Evolutionary conservation across 257 asterid genomes (phyloP).

Genomic region (Echium plantagineum): DNA sequence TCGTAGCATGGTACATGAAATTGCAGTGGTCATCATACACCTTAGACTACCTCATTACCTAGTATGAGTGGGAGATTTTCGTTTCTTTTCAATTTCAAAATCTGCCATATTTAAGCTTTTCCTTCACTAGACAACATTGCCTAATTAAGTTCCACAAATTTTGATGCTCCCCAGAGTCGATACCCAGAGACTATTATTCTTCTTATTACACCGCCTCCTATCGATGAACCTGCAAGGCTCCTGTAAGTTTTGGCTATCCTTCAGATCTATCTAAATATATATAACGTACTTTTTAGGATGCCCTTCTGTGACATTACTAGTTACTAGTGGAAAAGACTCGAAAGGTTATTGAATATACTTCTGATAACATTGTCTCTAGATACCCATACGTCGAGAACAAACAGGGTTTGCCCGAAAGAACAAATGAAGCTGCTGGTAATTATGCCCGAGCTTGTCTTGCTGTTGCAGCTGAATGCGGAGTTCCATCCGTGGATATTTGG

Average conservation of each 20-base stretch:
- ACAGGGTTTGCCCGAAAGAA: constrained; percentile 63
- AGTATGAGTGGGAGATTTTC: too few relatives aligned
- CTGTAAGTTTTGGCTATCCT: constrained; percentile 25
- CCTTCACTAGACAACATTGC: background rate
- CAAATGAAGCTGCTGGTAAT: constrained; percentile 61
- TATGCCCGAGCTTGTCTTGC: constrained; percentile 66
- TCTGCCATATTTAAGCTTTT: too few relatives aligned
- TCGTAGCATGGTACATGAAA: too few relatives aligned
- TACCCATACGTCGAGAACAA: constrained; percentile 31
- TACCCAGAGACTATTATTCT: constrained; percentile 61
- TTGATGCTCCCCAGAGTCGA: constrained; percentile 35
- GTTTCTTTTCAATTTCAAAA: too few relatives aligned
- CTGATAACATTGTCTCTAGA: constrained; percentile 18
- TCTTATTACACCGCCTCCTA: constrained; percentile 80
- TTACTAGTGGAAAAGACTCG: background rate
- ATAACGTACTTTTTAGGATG: background rate
- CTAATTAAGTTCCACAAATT: background rate
- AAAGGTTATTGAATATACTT: background rate
- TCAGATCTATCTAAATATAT: background rate
- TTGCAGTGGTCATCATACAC: too few relatives aligned
- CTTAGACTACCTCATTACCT: too few relatives aligned
- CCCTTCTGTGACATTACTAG: background rate
- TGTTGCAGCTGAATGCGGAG: constrained; percentile 53
- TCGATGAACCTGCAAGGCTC: constrained; percentile 65
- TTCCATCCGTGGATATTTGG: constrained; percentile 56